A percentile compares a stretch with the other conserved stretches of the same genome.
Evolutionary conservation across 495 filamentous ascomycete species (phyloP).

Genomic region (Penicillium pancosmium): DNA sequence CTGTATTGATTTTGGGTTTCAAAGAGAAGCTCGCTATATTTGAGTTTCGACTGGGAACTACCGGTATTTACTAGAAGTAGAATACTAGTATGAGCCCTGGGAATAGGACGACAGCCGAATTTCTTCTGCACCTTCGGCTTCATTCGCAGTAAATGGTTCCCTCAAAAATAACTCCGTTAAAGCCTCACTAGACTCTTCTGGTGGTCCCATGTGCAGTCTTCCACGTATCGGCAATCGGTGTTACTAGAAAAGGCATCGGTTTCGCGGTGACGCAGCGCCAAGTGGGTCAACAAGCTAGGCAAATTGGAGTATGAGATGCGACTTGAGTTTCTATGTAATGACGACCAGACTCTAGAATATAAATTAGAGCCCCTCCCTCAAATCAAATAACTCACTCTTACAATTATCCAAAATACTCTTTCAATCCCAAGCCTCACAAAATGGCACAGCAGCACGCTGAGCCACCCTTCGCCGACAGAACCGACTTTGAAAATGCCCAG

Average conservation of each 20-base stretch:
- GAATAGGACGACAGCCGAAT: too few species aligned
- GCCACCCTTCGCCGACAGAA: conserved; percentile 20
- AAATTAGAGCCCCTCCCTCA: neutral
- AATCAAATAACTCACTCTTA: neutral
- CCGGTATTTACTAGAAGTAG: too few species aligned
- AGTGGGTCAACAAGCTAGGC: conserved; percentile 8
- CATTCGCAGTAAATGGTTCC: too few species aligned
- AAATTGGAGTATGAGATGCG: conserved; percentile 11
- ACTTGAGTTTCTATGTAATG: neutral
- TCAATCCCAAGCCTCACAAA: neutral
- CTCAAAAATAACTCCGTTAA: too few species aligned
- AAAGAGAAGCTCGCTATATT: conserved; percentile 28
- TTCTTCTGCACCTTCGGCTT: too few species aligned
- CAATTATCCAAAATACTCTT: neutral
- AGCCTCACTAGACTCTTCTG: neutral
- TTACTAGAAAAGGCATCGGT: neutral
- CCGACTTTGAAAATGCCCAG: conserved; percentile 23
- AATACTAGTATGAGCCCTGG: too few species aligned
- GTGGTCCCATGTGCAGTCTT: neutral
- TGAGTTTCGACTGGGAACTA: too few species aligned
- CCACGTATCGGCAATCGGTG: neutral
- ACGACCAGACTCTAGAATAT: neutral
- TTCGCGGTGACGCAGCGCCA: neutral
- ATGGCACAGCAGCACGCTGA: conserved; percentile 7
- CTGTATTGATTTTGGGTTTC: conserved; percentile 45